A percentile compares a stretch with the other conserved stretches of the same genome.
These are phyloP conservation scores for Groenewaldozyma sp. DNA, from an alignment of 1,139 yeast species.

Conservation along the genomic window DNA sequence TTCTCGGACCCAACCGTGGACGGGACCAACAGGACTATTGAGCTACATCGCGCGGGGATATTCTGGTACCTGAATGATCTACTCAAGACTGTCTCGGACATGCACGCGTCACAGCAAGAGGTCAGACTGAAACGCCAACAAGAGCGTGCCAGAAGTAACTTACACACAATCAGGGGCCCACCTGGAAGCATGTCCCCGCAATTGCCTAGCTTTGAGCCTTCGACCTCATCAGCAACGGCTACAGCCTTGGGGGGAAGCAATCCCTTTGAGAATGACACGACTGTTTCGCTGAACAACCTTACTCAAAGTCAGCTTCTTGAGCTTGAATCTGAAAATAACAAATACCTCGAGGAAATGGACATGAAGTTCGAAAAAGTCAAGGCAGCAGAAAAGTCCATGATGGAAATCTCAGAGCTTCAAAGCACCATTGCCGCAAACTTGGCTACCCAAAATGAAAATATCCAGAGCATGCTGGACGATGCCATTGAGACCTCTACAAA, in stretches of 20 bases:
- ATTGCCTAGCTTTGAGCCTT: constrained; percentile 1
- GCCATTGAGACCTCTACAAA: constrained; percentile 65
- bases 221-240: neutral
- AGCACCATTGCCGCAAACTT: constrained; percentile 70
- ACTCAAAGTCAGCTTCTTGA: constrained; percentile 58
- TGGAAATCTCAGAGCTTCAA: constrained; percentile 73
- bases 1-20: constrained; percentile 20
- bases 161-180: constrained; percentile 17
- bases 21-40: constrained; percentile 22
- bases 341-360: constrained; percentile 59
- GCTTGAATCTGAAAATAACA: constrained; percentile 63
- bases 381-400: constrained; percentile 61
- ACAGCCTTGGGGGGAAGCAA: neutral
- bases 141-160: constrained; percentile 25
- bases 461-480: constrained; percentile 55
- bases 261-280: constrained; percentile 4
- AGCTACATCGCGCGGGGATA: constrained; percentile 29
- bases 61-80: constrained; percentile 27
- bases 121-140: constrained; percentile 28
- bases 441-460: constrained; percentile 65
- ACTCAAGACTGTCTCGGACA: constrained; percentile 26
- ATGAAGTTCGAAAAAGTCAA: constrained; percentile 31
- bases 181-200: neutral
- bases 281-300: constrained; percentile 18
- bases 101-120: constrained; percentile 31